These are phyloP conservation scores for Musa schizocarpa DNA, from an alignment of 176 grass and related monocot species.

Conservation along the genomic window DNA sequence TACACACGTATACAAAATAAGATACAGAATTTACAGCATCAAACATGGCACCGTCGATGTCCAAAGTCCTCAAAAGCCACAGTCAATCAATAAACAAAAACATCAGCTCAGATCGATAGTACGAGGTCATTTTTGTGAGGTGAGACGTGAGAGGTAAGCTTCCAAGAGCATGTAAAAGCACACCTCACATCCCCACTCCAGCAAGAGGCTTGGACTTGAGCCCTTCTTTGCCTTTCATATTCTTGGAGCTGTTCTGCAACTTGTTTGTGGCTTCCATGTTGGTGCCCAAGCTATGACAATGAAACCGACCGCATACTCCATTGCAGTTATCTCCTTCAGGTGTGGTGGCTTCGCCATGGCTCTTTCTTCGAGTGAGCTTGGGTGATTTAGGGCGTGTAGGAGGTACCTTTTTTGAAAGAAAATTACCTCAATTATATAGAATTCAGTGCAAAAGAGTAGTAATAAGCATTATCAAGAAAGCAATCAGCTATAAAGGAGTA, in stretches of 20 bases:
- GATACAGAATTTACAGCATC: neutral
- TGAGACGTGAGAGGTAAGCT: neutral
- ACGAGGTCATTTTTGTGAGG: neutral
- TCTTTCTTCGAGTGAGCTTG: slow-evolving; percentile 30
- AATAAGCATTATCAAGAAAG: neutral
- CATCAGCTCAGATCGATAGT: neutral
- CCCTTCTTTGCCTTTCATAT: neutral
- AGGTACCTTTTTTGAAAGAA: slow-evolving; percentile 19
- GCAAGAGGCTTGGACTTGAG: neutral
- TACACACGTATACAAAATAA: neutral
- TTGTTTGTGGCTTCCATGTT: neutral
- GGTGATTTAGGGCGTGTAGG: slow-evolving; percentile 42
- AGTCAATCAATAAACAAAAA: neutral
- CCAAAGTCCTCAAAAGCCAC: neutral
- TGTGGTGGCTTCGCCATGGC: slow-evolving; percentile 14
- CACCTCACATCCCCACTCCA: neutral
- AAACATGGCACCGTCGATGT: neutral
- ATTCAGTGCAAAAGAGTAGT: neutral
- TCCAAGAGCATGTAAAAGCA: neutral
- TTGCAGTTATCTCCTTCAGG: neutral
- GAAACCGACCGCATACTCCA: slow-evolving; percentile 4
- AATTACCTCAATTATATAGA: neutral
- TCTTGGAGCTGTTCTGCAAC: slow-evolving; percentile 5
- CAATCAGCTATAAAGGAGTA: neutral
- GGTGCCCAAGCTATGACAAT: slow-evolving; percentile 14